Base-by-base conservation (phyloP, 2,329 filamentous ascomycete species). In the Cordyceps militaris region DNA sequence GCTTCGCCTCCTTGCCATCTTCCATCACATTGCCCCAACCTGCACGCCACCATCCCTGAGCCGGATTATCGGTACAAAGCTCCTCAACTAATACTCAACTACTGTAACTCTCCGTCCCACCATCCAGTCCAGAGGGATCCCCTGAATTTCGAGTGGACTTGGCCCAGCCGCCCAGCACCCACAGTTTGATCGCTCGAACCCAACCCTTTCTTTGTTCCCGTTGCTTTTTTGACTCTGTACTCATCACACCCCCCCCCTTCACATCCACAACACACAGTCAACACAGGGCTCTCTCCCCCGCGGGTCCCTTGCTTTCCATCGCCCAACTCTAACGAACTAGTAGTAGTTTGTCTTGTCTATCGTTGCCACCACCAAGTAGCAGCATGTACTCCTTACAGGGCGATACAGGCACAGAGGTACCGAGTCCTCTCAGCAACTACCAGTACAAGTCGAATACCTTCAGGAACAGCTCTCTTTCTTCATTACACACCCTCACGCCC, bases 181-280 rank as follows among this genome's bases (percentile, higher is more conserved):
- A 56, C 44, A 43, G 44, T 56, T 42, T 49, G 54, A 56, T 56
- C 54, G 43, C 43, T 48, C 21, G 38, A 21, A 30, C 11, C 26
- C 30, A 26, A 36, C 28, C 19, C 42, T 46, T 44, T n/a, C 14
- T 55, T 55, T 46, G 19, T 47, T 26, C 34, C 32, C 11, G 24
- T 47, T 56, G 28, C 40, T 34, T 55, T 55, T 55, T 9, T 19
- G 19, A 16, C 13, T 36, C 9, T 36, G n/a, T 16, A 43, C 40
- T 13, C 11, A 6, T 7, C 44, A 30, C 21, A 36, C 46, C 24
- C 42, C 44, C 14, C 10, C 28, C 26, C 11, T 34, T 34, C 32
- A 9, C 11, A 32, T 11, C 11, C 30, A 32, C 30, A 32, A 11
- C 11, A 32, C 30, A 32, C 30, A 32, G 30, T 32, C 30, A 6